phyloP scores from a whole-genome alignment of 352 stramenopile species.

The Thraustochytrium sp. region DNA sequence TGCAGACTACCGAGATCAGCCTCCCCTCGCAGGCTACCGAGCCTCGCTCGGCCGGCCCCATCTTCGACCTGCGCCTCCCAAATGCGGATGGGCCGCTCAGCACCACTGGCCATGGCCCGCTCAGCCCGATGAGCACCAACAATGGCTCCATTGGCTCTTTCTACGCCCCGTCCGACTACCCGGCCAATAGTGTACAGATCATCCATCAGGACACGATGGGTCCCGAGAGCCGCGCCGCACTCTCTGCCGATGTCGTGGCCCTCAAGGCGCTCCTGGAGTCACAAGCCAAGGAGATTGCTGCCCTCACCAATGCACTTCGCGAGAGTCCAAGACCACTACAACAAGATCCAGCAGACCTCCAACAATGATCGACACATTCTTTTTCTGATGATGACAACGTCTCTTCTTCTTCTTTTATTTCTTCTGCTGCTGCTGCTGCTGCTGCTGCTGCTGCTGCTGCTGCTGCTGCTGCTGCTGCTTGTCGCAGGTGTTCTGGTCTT shows the following conservation, averaged over 20 bases:
- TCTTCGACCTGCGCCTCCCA: background rate
- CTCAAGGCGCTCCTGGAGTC: background rate
- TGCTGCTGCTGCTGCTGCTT: too few relatives aligned
- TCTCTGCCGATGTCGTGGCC: background rate
- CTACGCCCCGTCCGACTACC: background rate
- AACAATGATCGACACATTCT: too few relatives aligned
- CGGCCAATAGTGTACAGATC: background rate
- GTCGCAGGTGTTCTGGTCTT: too few relatives aligned
- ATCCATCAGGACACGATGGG: background rate
- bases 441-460: too few relatives aligned
- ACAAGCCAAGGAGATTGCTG: background rate
- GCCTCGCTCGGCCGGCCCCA: too few relatives aligned
- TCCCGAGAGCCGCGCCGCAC: background rate
- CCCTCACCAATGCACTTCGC: background rate
- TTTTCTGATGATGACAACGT: too few relatives aligned
- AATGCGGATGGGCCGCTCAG: background rate
- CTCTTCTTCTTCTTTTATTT: too few relatives aligned
- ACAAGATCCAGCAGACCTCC: too few relatives aligned
- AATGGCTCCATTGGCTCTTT: background rate
- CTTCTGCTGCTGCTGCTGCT: too few relatives aligned
- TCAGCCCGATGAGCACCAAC: background rate
- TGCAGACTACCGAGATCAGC: too few relatives aligned
- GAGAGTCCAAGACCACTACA: too few relatives aligned
- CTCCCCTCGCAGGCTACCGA: too few relatives aligned
- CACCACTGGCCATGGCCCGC: background rate